phyloP scores from a whole-genome alignment of 768 basidiomycete species.

The Leccinum subgranulosum region DNA sequence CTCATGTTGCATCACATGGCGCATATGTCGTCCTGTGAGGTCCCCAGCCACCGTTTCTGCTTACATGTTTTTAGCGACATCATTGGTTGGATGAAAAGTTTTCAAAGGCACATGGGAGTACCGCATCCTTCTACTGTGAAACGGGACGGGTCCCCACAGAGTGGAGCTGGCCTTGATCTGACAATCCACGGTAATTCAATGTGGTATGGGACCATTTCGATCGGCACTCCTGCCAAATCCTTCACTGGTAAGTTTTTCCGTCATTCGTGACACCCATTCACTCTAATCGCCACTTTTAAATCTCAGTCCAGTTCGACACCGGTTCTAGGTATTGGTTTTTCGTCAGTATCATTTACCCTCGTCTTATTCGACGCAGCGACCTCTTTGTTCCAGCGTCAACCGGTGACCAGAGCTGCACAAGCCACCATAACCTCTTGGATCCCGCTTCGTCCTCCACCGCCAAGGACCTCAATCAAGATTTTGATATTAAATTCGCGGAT shows the following conservation, averaged over 20 bases:
- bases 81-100: not conserved
- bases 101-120: not conserved
- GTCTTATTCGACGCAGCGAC: constrained; percentile 4
- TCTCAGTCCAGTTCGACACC: constrained; percentile 27
- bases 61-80: not conserved
- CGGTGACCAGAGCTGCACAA: constrained; percentile 22
- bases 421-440: constrained; percentile 24
- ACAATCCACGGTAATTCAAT: not conserved
- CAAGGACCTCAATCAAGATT: constrained; percentile 13
- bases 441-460: constrained; percentile 26
- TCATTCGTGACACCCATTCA: not conserved
- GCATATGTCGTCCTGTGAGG: not conserved
- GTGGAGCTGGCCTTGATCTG: not conserved
- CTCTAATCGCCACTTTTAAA: too few relatives aligned
- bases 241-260: not conserved
- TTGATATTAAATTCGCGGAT: constrained; percentile 36
- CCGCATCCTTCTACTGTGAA: not conserved
- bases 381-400: constrained; percentile 7
- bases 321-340: constrained; percentile 17
- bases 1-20: not conserved
- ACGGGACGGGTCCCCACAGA: not conserved
- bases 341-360: not conserved
- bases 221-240: not conserved
- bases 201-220: constrained; percentile 11
- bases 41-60: not conserved